Evolutionary conservation across 768 basidiomycete genomes (phyloP).

Genomic region (Termitomyces sp.): DNA sequence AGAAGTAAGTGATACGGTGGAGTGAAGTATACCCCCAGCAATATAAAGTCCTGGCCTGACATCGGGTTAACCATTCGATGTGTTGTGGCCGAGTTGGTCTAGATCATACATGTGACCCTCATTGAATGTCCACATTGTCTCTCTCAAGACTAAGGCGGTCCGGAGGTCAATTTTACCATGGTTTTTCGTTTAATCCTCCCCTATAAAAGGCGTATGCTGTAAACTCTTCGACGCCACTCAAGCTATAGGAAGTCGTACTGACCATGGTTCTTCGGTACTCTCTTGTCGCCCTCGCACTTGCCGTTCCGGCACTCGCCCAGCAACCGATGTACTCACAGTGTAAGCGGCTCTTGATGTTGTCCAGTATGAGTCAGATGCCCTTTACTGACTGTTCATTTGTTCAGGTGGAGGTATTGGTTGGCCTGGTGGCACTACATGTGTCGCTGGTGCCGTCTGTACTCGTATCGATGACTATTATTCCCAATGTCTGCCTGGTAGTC

Average conservation of each 20-base stretch:
- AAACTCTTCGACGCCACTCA: not conserved
- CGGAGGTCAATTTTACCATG: not conserved
- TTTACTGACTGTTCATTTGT: not conserved
- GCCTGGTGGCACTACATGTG: slow-evolving; percentile 30
- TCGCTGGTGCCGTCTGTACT: slow-evolving; percentile 26
- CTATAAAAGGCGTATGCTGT: not conserved
- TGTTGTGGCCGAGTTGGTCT: not conserved
- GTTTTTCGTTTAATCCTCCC: not conserved
- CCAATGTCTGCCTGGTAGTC: slow-evolving; percentile 28
- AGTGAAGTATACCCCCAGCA: not conserved
- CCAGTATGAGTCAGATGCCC: not conserved
- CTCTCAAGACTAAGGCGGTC: not conserved
- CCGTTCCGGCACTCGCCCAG: slow-evolving; percentile 24
- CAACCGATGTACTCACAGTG: slow-evolving; percentile 25
- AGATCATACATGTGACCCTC: slow-evolving; percentile 8
- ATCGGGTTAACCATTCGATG: slow-evolving; percentile 9
- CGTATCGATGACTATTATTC: slow-evolving; percentile 27
- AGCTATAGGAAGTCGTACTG: not conserved
- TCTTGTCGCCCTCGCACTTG: slow-evolving; percentile 20
- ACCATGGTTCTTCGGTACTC: slow-evolving; percentile 21
- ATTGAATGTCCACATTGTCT: not conserved
- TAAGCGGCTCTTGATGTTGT: slow-evolving; percentile 2
- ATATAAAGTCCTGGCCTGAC: not conserved
- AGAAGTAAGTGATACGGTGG: not conserved
- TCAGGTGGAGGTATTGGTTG: slow-evolving; percentile 33